phyloP scores from a whole-genome alignment of 2,329 filamentous ascomycete species.

The Celoporthe dispersa region DNA sequence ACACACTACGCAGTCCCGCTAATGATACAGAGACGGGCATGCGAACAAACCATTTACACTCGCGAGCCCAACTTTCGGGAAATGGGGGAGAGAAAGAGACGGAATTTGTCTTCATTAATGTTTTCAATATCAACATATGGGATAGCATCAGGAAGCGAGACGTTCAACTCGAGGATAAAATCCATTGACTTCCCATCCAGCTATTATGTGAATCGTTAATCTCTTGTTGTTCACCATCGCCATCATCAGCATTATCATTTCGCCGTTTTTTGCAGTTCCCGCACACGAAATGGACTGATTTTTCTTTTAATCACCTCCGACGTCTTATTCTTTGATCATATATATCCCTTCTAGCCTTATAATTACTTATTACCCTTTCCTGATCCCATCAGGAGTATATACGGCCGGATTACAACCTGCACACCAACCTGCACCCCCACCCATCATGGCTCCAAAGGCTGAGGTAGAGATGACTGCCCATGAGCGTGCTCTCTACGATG shows the following conservation, averaged over 20 bases:
- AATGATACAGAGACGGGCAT: background rate
- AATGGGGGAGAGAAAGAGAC: background rate
- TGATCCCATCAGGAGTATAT: background rate
- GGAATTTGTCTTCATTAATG: background rate
- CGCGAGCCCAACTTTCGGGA: background rate
- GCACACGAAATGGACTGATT: background rate
- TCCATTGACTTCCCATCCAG: background rate
- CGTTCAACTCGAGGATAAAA: background rate
- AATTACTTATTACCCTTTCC: background rate
- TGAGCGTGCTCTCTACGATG: conserved; percentile 24
- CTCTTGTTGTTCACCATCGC: background rate
- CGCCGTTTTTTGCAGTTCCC: background rate
- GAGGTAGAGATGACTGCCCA: conserved; percentile 13
- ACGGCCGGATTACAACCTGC: background rate
- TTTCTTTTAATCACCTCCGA: background rate
- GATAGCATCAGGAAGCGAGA: background rate
- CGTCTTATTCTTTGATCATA: background rate
- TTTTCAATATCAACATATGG: background rate
- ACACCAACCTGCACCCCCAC: background rate
- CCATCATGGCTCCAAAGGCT: background rate
- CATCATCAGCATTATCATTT: background rate
- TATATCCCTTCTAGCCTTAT: background rate
- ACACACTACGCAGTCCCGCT: background rate
- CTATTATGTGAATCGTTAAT: background rate
- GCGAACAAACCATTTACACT: background rate